phyloP scores from a whole-genome alignment of 2,329 filamentous ascomycete species.

The Colletotrichum melonis region DNA sequence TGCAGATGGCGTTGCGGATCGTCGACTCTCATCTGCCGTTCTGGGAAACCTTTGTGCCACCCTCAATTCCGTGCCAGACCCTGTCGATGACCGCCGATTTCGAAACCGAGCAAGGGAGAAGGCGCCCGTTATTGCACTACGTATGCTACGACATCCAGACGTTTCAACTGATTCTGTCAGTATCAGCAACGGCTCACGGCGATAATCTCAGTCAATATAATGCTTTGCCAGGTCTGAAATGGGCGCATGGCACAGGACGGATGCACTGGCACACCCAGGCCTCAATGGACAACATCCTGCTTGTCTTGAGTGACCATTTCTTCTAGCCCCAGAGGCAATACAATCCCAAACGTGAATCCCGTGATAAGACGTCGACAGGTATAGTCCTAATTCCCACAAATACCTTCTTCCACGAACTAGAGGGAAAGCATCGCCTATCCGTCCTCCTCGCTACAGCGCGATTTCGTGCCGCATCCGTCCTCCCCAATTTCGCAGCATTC shows the following conservation, averaged over 20 bases:
- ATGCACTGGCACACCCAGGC: conserved; percentile 13
- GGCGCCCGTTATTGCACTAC: background rate
- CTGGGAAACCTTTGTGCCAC: background rate
- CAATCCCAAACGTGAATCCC: conserved; percentile 24
- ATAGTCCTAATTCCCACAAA: conserved; percentile 25
- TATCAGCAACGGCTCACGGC: background rate
- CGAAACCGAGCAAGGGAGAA: background rate
- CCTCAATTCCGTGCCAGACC: background rate
- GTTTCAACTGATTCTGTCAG: background rate
- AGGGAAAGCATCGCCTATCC: conserved; percentile 4
- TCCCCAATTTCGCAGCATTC: conserved; percentile 19
- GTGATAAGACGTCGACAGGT: conserved; percentile 25
- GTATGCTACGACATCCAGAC: background rate
- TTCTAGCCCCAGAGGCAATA: conserved; percentile 26
- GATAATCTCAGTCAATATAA: background rate
- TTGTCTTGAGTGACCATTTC: conserved; percentile 16
- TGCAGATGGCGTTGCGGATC: background rate
- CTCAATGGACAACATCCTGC: conserved; percentile 2
- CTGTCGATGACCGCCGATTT: background rate
- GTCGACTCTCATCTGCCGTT: background rate
- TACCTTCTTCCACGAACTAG: conserved; percentile 13
- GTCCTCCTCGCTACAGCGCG: background rate
- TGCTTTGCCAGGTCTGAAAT: background rate
- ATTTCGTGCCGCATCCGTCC: background rate
- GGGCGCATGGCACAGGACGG: background rate